Evolutionary conservation across 306 rosid species (phyloP).

Genomic region (Cucumis cinereus): DNA sequence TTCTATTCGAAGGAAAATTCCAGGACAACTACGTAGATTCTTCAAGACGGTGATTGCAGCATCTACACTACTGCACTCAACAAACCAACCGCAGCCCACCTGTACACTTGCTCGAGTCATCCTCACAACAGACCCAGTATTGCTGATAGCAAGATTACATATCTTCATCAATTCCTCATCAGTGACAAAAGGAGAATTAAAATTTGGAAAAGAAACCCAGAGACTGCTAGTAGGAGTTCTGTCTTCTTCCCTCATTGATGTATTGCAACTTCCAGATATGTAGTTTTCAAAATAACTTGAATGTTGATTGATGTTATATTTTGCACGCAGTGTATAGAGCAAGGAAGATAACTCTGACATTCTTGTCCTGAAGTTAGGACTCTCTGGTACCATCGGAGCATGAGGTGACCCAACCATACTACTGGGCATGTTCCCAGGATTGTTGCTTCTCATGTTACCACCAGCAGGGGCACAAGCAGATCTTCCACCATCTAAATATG

Average conservation of each 20-base stretch:
- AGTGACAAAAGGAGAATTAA: conserved; percentile 32
- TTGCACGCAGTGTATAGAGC: conserved; percentile 38
- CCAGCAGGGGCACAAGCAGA: conserved; percentile 35
- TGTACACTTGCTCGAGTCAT: conserved; percentile 46
- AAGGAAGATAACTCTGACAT: conserved; percentile 46
- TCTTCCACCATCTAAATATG: conserved; percentile 47
- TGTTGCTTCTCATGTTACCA: conserved; percentile 34
- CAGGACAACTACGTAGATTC: conserved; percentile 61
- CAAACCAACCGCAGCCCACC: conserved; percentile 62
- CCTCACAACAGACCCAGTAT: conserved; percentile 46
- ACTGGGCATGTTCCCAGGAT: conserved; percentile 27
- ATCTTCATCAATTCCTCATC: conserved; percentile 58
- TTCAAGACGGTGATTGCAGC: conserved; percentile 45
- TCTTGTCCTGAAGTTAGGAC: conserved; percentile 42
- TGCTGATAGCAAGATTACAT: conserved; percentile 54
- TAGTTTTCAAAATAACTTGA: conserved; percentile 34
- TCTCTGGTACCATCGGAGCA: conserved; percentile 34
- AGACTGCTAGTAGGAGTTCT: conserved; percentile 38
- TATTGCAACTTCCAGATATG: conserved; percentile 29
- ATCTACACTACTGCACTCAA: conserved; percentile 57
- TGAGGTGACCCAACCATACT: conserved; percentile 44
- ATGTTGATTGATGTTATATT: conserved; percentile 48
- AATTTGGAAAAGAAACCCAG: conserved; percentile 43
- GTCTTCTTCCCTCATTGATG: conserved; percentile 45
- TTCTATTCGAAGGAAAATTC: conserved; percentile 57